Base-by-base conservation (phyloP, 306 rosid genomes). In the Psophocarpus tetragonolobus region DNA sequence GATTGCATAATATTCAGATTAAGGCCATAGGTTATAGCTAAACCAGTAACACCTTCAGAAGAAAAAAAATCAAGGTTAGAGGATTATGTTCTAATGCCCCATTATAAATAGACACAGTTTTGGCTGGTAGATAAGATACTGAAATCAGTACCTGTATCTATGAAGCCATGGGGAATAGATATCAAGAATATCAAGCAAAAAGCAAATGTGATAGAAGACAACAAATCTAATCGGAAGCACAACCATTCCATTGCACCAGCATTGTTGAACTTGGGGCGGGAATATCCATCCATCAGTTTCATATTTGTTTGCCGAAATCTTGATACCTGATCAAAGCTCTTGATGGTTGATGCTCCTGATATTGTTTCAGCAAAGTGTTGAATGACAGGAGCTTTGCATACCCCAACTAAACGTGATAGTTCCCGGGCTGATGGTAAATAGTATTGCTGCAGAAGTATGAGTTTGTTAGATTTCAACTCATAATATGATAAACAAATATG, bases 331-430 rank as follows among this genome's bases (percentile, higher is more conserved):
- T 90, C 85, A 54, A 90, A 92, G 75, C 72, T 83, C 90, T 61
- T 88, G 8, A 90, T 90, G 23, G 96, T 92, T 33, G 87, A 80
- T 36, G 87, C 45, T 17, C 97, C 97, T 18, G 93, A 90, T 72
- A 92, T 86, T 35, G 97, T 90, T 83, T 92, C 93, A 0, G 96
- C 53, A 78, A 90, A 92, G 83, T 88, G 91, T 63, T 90, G 97
- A 63, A 92, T 86, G 29, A 87, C 81, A 13, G 93, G 93, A 75
- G 96, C 93, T 79, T 92, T 84, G 88, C 90, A 87, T 33, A 90
- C 86, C 20, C 92, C 97, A 64, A 83, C 85, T 76, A 90, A 77
- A 2, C 96, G 86, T 18, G 93, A 62, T 39, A 92, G 83, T 69
- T 92, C 93, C 63, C 90, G 66, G 4, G 95, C 87, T 17, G 91